phyloP scores from a whole-genome alignment of 768 basidiomycete species.

The Leccinum incarnatum region DNA sequence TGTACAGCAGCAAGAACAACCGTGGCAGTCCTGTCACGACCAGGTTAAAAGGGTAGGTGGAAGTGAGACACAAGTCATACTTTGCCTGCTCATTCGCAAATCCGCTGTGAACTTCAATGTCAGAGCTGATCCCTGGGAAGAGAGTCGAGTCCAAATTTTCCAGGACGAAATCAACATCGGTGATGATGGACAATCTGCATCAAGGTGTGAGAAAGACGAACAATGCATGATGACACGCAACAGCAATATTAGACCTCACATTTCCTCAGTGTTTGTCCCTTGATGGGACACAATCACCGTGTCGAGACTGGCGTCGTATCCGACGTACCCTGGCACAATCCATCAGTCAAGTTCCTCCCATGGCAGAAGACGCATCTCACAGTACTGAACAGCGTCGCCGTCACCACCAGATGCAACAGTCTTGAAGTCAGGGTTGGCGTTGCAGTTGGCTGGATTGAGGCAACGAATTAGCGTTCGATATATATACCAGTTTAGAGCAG shows the following conservation, averaged over 20 bases:
- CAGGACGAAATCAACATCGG: constrained; percentile 41
- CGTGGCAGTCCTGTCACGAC: constrained; percentile 36
- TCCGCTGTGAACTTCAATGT: constrained; percentile 29
- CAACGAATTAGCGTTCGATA: background rate
- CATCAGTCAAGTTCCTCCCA: background rate
- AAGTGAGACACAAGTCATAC: constrained; percentile 30
- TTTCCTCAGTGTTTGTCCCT: constrained; percentile 30
- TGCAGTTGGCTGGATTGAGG: constrained; percentile 22
- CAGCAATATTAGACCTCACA: constrained; percentile 18
- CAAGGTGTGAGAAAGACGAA: background rate
- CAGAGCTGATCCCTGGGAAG: constrained; percentile 48
- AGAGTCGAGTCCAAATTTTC: constrained; percentile 35
- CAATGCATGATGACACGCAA: background rate
- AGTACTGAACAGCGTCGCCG: constrained; percentile 42
- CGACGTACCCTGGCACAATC: constrained; percentile 47
- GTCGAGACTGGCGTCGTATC: constrained; percentile 41
- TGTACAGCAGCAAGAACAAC: constrained; percentile 46
- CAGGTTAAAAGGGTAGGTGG: background rate
- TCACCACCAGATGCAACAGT: constrained; percentile 50
- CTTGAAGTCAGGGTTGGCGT: constrained; percentile 41
- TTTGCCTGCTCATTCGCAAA: constrained; percentile 35
- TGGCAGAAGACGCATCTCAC: constrained; percentile 24
- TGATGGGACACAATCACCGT: constrained; percentile 39
- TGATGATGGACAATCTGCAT: constrained; percentile 35
- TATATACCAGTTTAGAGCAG: background rate